A percentile compares a stretch with the other conserved stretches of the same genome.
phyloP scores from a whole-genome alignment of 2,329 filamentous ascomycete species.

The Aspergillus caelatus region DNA sequence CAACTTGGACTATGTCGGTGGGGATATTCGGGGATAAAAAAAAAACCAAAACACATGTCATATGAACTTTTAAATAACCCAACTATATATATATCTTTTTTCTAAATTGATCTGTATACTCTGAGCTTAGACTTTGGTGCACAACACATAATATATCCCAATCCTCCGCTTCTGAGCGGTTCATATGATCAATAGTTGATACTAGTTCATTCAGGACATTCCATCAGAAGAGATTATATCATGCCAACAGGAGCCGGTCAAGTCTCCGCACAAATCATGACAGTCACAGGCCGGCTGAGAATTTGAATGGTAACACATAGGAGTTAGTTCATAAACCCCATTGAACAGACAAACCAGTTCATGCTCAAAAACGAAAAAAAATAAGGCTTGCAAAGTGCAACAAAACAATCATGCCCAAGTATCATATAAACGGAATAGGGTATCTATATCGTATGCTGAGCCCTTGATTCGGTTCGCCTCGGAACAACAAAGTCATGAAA shows the following conservation, averaged over 20 bases:
- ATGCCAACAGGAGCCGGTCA: neutral
- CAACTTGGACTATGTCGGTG: neutral
- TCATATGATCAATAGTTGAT: neutral
- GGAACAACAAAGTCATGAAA: conserved; percentile 16
- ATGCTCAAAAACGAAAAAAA: neutral
- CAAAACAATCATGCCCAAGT: conserved; percentile 15
- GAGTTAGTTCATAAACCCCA: neutral
- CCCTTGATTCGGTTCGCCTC: conserved; percentile 21
- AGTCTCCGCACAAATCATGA: neutral
- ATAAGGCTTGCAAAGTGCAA: neutral
- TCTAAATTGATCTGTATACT: neutral
- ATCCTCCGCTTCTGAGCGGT: neutral
- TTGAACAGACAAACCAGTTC: neutral
- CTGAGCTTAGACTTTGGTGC: neutral
- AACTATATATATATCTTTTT: neutral
- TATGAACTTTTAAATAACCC: neutral
- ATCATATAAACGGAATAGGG: conserved; percentile 24
- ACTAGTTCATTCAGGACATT: neutral
- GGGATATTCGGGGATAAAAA: neutral
- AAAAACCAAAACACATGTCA: neutral
- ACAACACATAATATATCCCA: neutral
- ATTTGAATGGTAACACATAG: neutral
- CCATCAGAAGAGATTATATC: neutral
- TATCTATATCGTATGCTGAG: conserved; percentile 34
- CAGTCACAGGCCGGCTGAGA: neutral